Conservation (phyloP, 2,329 filamentous ascomycete species). For the Arthrobotrys sinensis region DNA sequence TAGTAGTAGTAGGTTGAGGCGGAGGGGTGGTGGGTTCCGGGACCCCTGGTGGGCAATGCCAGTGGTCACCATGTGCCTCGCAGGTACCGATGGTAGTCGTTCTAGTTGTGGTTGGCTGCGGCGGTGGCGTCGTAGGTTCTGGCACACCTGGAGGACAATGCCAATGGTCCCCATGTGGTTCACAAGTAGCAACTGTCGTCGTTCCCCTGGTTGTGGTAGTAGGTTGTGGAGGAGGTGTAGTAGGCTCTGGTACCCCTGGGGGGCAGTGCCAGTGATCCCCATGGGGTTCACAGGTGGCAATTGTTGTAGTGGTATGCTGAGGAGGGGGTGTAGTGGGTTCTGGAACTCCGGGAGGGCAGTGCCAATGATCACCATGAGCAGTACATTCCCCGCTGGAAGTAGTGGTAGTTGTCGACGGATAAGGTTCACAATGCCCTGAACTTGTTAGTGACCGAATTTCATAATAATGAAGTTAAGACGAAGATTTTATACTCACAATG, state of each 20-base stretch:
- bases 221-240: not conserved
- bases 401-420: conserved; percentile 12
- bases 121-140: conserved; percentile 6
- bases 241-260: conserved; percentile 2
- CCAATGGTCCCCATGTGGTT: conserved; percentile 13
- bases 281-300: conserved; percentile 3
- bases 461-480: not conserved
- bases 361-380: conserved; percentile 21
- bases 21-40: conserved; percentile 16
- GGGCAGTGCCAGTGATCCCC: conserved; percentile 24
- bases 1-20: conserved; percentile 2
- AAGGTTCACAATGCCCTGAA: conserved; percentile 19
- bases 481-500: conserved; percentile 9
- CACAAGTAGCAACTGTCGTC: not conserved
- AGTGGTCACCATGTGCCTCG: conserved; percentile 17
- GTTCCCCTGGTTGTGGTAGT: conserved; percentile 8
- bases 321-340: conserved; percentile 1
- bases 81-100: not conserved
- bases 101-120: not conserved
- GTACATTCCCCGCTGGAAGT: conserved; percentile 10
- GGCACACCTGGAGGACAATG: conserved; percentile 8
- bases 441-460: not conserved
- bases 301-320: not conserved
- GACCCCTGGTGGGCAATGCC: conserved; percentile 18
- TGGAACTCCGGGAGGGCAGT: conserved; percentile 11